Base-by-base conservation (phyloP, 2,329 filamentous ascomycete species). In the Colletotrichum kahawae region DNA sequence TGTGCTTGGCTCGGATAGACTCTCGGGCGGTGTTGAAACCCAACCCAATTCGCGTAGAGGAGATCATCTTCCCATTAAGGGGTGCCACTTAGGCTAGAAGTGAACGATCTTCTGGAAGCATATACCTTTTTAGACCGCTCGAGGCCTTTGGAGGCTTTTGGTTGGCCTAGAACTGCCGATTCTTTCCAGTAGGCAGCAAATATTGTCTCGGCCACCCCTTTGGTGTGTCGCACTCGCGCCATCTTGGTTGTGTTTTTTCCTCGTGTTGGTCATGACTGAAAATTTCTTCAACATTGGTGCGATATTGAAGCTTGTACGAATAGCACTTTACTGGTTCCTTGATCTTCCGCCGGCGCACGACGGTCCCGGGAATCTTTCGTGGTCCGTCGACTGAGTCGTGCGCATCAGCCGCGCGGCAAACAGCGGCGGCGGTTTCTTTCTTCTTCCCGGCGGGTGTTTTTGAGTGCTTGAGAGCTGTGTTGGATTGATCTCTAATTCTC, bases 11-110 rank as follows among this genome's bases (percentile, higher is more conserved):
- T 75, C 69, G 56, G 72, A 67, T 64, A 70, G 21, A 38, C 69
- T 72, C 69, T 72, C 57, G 63, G 72, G 72, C 69, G 57, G 43
- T 75, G 63, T 69, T 75, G 69, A 75, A 75, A 72, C 72, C 69
- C 38, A 67, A 31, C 33, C 33, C 33, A 71, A 56, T 71, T 63
- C 62, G 38, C 29, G 68, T n/a, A 43, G 38, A n/a, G 31, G 24
- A 54, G 38, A 51, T 48, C 68, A 64, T 75, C 34, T 31, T 51
- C 57, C 70, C 60, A 54, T 66, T 21, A 38, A 31, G 54, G 31
- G 57, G 34, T 33, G 27, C 38, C 38, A 59, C 29, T 24, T 60
- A 36, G 65, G 71, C 72, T 72, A 64, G 69, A 72, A 72, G 48
- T 18, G 36, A 48, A 59, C 54, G 38, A 71, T 71, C 43, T 75